These are phyloP conservation scores for Glonium stellatum DNA, from an alignment of 495 filamentous ascomycete genomes.

Conservation along the genomic window DNA sequence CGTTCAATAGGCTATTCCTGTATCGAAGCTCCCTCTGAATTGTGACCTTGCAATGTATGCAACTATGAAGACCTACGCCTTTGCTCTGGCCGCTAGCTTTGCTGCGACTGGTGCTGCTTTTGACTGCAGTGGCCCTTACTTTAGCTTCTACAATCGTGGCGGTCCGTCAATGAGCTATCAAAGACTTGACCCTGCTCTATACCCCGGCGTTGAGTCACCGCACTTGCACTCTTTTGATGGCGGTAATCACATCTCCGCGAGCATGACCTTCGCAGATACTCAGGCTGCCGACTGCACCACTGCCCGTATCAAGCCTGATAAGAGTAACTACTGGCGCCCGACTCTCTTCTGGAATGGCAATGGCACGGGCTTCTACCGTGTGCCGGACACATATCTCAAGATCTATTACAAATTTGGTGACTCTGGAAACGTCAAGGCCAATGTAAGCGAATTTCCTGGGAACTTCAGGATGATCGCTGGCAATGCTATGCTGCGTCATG, in stretches of 20 bases:
- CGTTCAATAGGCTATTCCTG: neutral
- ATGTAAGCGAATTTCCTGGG: conserved; percentile 21
- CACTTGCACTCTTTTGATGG: conserved; percentile 29
- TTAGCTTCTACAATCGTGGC: conserved; percentile 26
- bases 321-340: conserved; percentile 25
- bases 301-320: conserved; percentile 23
- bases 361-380: conserved; percentile 24
- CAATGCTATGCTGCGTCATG: conserved; percentile 7
- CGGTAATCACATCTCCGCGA: conserved; percentile 17
- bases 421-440: conserved; percentile 16
- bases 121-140: conserved; percentile 25
- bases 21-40: neutral
- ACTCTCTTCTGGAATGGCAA: conserved; percentile 28
- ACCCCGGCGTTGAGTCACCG: conserved; percentile 17
- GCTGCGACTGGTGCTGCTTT: conserved; percentile 20
- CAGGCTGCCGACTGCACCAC: conserved; percentile 23
- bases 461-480: conserved; percentile 25
- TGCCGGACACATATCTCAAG: conserved; percentile 23
- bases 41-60: conserved; percentile 8
- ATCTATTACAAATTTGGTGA: conserved; percentile 28
- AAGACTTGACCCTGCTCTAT: conserved; percentile 22
- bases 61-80: conserved; percentile 3
- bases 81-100: conserved; percentile 15
- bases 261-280: conserved; percentile 13
- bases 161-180: conserved; percentile 22